Base-by-base conservation (phyloP, 108 stramenopile genomes). In the Cylindrotheca closterium region DNA sequence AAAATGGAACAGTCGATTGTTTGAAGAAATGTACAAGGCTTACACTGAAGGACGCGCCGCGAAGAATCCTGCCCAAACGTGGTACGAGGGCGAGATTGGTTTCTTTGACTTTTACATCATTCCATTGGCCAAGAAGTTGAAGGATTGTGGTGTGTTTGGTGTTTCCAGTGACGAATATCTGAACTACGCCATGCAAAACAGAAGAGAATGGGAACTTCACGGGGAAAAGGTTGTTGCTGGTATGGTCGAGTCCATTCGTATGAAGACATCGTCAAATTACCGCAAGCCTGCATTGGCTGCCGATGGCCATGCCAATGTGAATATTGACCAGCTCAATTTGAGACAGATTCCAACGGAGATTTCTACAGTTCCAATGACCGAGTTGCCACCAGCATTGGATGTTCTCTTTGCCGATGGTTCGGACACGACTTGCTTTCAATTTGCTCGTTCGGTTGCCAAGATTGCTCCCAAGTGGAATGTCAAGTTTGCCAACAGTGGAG, bases 321-420 rank as follows among this genome's bases (percentile, higher is more conserved):
- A 42, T 15, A 42, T 42, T 42, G 37, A 42, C 15, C 7, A 42
- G 10, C 37, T 42, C 10, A 42, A 42, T 7, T 15, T 42, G 7
- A 7, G 37, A 15, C 10, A 42, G 37, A 42, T 42, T 42, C 37
- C 37, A 42, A 42, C 10, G 10, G 37, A 42, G 15, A 42, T 42
- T 42, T 10, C 37, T 7, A 42, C 37, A 10, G 37, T 42, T 42
- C 37, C 37, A 42, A 42, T 42, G 37, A 42, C 37, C 10, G 37
- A 42, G 37, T 62, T 79, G 7, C 78, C 78, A 3, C 55, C 57
- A 28, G 23, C 23, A 2, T 2, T 79, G 3, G 65, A 71, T 12
- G 76, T 79, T 15, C 50, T 83, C 32, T 75, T 83, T 62, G 77
- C 79, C 10, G 82, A 83, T 50, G 82, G 79, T 48, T 78, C 79